phyloP scores from a whole-genome alignment of 2,329 filamentous ascomycete species.

The Aspergillus sp. region DNA sequence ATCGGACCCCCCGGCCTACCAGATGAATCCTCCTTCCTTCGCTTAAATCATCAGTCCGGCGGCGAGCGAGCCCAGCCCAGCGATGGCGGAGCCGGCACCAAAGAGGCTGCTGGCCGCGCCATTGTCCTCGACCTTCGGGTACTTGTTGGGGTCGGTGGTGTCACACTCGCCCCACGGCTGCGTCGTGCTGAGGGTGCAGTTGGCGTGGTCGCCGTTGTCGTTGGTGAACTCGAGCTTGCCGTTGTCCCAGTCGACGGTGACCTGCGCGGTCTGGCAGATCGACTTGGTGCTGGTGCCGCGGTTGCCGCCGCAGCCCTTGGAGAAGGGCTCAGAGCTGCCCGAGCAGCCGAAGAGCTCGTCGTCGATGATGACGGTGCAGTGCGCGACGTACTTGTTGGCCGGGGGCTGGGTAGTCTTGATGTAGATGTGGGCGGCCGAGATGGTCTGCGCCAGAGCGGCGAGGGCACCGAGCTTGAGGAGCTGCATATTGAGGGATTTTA shows the following conservation, averaged over 20 bases:
- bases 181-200: slow-evolving; percentile 13
- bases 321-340: slow-evolving; percentile 14
- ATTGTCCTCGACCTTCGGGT: slow-evolving; percentile 4
- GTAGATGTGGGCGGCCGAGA: slow-evolving; percentile 10
- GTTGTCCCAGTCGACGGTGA: slow-evolving; percentile 13
- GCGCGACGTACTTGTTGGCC: slow-evolving; percentile 11
- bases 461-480: slow-evolving; percentile 12
- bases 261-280: slow-evolving; percentile 6
- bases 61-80: slow-evolving; percentile 7
- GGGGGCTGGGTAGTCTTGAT: slow-evolving; percentile 14
- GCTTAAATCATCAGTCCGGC: slow-evolving; percentile 8
- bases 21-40: background rate
- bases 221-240: slow-evolving; percentile 7
- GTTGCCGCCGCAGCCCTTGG: slow-evolving; percentile 22
- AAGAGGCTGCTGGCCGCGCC: slow-evolving; percentile 1
- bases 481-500: slow-evolving; percentile 2
- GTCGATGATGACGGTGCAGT: slow-evolving; percentile 16
- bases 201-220: slow-evolving; percentile 6
- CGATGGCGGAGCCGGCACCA: slow-evolving; percentile 1
- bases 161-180: slow-evolving; percentile 9
- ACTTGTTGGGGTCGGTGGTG: slow-evolving; percentile 10
- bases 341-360: slow-evolving; percentile 15
- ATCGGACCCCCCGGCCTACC: background rate
- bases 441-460: slow-evolving; percentile 12
- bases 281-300: slow-evolving; percentile 16